phyloP scores from a whole-genome alignment of 768 basidiomycete species.

The Cystobasidiopsis lactophilus region DNA sequence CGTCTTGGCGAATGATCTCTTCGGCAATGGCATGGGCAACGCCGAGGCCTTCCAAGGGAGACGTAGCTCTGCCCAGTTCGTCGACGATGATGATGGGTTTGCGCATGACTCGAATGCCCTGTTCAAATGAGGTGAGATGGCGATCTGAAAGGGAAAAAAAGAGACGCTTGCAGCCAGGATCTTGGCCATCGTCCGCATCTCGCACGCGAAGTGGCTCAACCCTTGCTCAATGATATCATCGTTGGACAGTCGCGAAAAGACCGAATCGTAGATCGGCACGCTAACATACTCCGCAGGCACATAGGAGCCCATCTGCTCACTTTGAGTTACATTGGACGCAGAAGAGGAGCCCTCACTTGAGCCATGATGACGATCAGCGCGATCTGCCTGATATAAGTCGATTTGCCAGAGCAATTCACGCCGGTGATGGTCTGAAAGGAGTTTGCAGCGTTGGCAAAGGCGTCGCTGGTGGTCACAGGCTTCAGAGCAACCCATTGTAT shows the following conservation, averaged over 20 bases:
- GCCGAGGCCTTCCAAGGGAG: slow-evolving; percentile 46
- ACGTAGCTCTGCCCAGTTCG: slow-evolving; percentile 71
- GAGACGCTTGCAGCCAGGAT: slow-evolving; percentile 41
- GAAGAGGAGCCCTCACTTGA: slow-evolving; percentile 39
- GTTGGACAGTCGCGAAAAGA: slow-evolving; percentile 73
- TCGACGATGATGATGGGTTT: slow-evolving; percentile 61
- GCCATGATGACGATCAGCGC: slow-evolving; percentile 66
- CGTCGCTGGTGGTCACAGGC: no score
- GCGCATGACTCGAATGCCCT: slow-evolving; percentile 41
- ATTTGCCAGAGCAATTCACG: slow-evolving; percentile 34
- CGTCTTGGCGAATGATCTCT: slow-evolving; percentile 39
- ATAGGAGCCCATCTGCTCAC: slow-evolving; percentile 13
- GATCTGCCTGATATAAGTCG: slow-evolving; percentile 73
- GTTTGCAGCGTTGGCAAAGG: slow-evolving; percentile 62
- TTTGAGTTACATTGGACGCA: not conserved
- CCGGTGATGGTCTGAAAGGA: slow-evolving; percentile 56
- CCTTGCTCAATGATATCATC: slow-evolving; percentile 79
- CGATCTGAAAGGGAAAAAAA: not conserved
- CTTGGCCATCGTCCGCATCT: slow-evolving; percentile 83
- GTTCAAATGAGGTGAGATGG: not conserved
- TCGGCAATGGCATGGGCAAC: slow-evolving; percentile 28
- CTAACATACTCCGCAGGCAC: slow-evolving; percentile 87
- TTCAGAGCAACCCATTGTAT: no score
- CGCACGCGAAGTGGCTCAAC: slow-evolving; percentile 80
- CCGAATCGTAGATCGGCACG: slow-evolving; percentile 60